Evolutionary conservation across 2,329 filamentous ascomycete genomes (phyloP).

Genomic region (Verticillium isaacii): DNA sequence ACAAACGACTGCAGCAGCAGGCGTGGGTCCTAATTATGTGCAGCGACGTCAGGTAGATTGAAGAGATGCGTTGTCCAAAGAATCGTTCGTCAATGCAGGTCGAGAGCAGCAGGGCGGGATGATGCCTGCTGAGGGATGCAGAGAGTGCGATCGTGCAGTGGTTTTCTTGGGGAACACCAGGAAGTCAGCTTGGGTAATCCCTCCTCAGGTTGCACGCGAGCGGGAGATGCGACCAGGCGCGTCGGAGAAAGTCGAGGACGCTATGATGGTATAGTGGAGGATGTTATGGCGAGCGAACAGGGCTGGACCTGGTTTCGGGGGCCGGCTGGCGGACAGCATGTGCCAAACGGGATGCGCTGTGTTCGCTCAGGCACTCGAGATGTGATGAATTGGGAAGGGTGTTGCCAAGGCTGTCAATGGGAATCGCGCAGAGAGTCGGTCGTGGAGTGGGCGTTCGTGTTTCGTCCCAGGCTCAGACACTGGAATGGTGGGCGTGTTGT

Average conservation of each 20-base stretch:
- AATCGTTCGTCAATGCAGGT: background rate
- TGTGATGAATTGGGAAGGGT: background rate
- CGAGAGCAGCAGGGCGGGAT: background rate
- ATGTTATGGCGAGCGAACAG: background rate
- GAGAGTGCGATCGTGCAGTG: background rate
- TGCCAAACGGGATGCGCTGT: background rate
- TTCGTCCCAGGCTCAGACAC: background rate
- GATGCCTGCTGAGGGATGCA: background rate
- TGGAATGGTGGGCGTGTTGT: background rate
- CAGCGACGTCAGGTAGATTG: background rate
- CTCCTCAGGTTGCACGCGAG: background rate
- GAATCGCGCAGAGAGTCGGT: background rate
- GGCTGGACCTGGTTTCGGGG: background rate
- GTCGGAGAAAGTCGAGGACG: background rate
- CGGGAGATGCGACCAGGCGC: background rate
- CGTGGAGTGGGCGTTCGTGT: background rate
- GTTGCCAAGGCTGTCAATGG: background rate
- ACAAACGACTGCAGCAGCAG: background rate
- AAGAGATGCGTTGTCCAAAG: background rate
- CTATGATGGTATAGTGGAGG: slow-evolving; percentile 1
- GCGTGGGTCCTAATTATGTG: background rate
- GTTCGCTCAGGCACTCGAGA: background rate
- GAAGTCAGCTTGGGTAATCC: background rate
- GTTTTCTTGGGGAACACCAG: background rate
- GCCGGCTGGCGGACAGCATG: background rate